phyloP scores from a whole-genome alignment of 768 basidiomycete genomes.

The Lactarius indigo region DNA sequence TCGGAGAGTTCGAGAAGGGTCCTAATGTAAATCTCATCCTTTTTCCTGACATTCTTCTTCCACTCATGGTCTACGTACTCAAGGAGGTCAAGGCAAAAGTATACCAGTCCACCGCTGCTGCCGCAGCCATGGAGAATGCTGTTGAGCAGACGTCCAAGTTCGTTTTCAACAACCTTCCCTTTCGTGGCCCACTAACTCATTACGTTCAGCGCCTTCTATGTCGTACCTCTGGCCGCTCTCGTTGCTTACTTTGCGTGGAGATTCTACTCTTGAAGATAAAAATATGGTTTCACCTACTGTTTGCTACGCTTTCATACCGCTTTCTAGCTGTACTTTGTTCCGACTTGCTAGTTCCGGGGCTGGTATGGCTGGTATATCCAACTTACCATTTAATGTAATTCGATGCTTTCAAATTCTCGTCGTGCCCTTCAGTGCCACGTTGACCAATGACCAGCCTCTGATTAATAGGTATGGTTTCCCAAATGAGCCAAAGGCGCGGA shows the following conservation, averaged over 20 bases:
- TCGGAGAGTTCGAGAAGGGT: conserved; percentile 72
- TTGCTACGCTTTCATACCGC: conserved; percentile 8
- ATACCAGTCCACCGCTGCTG: conserved; percentile 13
- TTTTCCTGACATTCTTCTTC: not conserved
- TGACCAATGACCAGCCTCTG: not conserved
- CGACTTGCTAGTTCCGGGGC: not conserved
- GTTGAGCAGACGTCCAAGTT: conserved; percentile 27
- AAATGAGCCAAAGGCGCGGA: not conserved
- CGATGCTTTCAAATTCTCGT: not conserved
- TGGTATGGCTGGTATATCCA: conserved; percentile 2
- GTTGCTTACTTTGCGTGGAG: conserved; percentile 48
- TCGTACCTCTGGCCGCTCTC: conserved; percentile 42
- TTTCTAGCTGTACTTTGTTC: not conserved
- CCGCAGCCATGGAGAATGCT: conserved; percentile 21
- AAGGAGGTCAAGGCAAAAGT: conserved; percentile 19
- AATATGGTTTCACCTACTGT: not conserved
- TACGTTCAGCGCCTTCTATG: conserved; percentile 35
- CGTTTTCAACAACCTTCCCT: conserved; percentile 6
- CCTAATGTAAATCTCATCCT: conserved; percentile 30
- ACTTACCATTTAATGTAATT: conserved; percentile 14
- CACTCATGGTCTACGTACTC: not conserved
- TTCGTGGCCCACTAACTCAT: not conserved
- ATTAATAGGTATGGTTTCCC: not conserved
- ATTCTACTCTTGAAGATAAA: conserved; percentile 31
- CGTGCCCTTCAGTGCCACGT: not conserved